phyloP scores from a whole-genome alignment of 2,329 filamentous ascomycete genomes.

The Rhynchosporium secalis region DNA sequence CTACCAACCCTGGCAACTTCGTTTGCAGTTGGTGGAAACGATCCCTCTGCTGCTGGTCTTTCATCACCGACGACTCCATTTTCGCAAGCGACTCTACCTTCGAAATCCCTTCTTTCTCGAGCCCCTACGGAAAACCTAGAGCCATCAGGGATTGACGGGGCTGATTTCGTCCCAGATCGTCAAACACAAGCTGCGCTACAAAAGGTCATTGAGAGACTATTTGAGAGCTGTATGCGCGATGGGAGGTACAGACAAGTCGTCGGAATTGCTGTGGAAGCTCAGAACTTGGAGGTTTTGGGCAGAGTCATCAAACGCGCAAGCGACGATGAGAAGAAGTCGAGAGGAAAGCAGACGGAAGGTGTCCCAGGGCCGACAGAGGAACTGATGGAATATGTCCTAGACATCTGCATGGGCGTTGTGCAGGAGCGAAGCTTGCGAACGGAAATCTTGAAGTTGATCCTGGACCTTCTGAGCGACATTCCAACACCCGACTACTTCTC shows the following conservation, averaged over 20 bases:
- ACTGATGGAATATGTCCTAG: slow-evolving; percentile 92
- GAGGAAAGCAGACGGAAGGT: slow-evolving; percentile 56
- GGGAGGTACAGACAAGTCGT: slow-evolving; percentile 94
- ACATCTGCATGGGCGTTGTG: slow-evolving; percentile 97
- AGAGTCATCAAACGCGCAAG: slow-evolving; percentile 86
- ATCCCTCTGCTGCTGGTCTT: slow-evolving; percentile 60
- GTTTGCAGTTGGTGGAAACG: slow-evolving; percentile 68
- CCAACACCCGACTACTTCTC: slow-evolving; percentile 95
- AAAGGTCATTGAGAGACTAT: slow-evolving; percentile 81
- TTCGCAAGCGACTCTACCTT: slow-evolving; percentile 88
- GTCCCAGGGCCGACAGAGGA: slow-evolving; percentile 73
- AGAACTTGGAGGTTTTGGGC: slow-evolving; percentile 84
- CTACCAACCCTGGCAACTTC: slow-evolving; percentile 66
- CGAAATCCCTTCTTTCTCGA: slow-evolving; percentile 91
- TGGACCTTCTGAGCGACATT: slow-evolving; percentile 93
- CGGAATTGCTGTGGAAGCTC: slow-evolving; percentile 92
- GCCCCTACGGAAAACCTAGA: slow-evolving; percentile 63
- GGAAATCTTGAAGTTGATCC: slow-evolving; percentile 84
- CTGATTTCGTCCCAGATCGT: slow-evolving; percentile 55
- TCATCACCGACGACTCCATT: slow-evolving; percentile 93
- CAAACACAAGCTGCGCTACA: slow-evolving; percentile 80
- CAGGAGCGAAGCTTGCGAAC: slow-evolving; percentile 85
- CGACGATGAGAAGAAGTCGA: slow-evolving; percentile 74
- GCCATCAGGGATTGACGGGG: slow-evolving; percentile 46
- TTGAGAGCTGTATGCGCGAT: slow-evolving; percentile 83